phyloP scores from a whole-genome alignment of 2,329 filamentous ascomycete genomes.

The Rhexocercosporidium sp. region DNA sequence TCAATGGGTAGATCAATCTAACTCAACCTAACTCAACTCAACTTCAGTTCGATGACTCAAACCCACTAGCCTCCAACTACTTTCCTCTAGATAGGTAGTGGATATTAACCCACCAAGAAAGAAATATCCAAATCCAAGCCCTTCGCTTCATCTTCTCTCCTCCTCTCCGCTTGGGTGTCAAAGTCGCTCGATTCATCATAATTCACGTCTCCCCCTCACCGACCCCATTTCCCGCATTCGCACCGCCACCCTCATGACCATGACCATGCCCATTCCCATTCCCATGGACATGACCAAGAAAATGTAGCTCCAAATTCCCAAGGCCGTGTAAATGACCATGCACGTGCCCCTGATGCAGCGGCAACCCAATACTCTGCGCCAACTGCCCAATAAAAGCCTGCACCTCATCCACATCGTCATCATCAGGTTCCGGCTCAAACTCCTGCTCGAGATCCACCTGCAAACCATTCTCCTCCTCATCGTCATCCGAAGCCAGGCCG shows the following conservation, averaged over 20 bases:
- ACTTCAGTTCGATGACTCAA: no score
- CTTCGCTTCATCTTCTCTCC: no score
- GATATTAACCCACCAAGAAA: no score
- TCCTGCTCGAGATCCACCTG: neutral
- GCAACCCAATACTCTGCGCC: constrained; percentile 8
- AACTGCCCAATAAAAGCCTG: constrained; percentile 5
- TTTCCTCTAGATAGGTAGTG: no score
- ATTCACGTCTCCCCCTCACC: neutral
- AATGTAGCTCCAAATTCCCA: neutral
- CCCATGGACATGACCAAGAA: neutral
- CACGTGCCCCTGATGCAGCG: no score
- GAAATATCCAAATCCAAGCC: no score
- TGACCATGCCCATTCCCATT: neutral
- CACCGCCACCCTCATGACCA: neutral
- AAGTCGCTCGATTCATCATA: no score
- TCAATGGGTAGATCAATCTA: no score
- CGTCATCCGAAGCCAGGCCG: neutral
- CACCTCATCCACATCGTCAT: neutral
- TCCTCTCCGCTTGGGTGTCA: no score
- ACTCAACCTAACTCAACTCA: no score
- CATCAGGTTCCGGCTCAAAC: neutral
- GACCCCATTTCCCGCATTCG: neutral
- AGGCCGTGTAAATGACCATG: neutral
- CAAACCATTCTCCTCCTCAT: neutral
- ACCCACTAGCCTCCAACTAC: no score